These are phyloP conservation scores for Drosera capensis DNA, from an alignment of 148 eudicot species.

Conservation along the genomic window DNA sequence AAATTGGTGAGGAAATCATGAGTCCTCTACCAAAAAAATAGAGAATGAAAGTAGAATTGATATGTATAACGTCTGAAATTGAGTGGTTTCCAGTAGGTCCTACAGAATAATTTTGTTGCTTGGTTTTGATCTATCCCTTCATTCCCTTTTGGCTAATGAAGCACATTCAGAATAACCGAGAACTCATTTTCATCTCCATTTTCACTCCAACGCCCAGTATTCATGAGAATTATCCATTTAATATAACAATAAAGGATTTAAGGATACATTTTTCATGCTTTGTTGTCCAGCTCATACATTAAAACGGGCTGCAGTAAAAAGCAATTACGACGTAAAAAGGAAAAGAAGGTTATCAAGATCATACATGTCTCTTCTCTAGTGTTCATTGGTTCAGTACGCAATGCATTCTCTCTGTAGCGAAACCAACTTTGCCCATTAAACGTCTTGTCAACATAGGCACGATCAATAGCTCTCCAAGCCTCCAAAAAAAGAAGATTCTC, in stretches of 20 bases:
- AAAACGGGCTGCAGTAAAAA: background rate
- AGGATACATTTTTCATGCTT: too few species aligned
- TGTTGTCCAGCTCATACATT: too few species aligned
- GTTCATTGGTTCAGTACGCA: slow-evolving; percentile 86
- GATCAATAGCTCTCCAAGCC: slow-evolving; percentile 95
- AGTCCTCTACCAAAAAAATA: too few species aligned
- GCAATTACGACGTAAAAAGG: background rate
- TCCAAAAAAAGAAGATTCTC: slow-evolving; percentile 93
- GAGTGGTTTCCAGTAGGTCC: background rate
- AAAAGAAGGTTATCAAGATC: background rate
- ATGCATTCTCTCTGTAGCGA: slow-evolving; percentile 87
- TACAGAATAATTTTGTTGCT: background rate
- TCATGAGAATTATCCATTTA: too few species aligned
- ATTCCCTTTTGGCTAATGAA: background rate
- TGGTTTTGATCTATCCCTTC: background rate
- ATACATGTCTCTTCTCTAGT: slow-evolving; percentile 85
- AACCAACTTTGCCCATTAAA: slow-evolving; percentile 99
- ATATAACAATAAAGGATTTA: too few species aligned
- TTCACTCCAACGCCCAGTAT: too few species aligned
- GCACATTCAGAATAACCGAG: background rate
- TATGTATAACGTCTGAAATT: background rate
- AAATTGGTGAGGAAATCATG: too few species aligned
- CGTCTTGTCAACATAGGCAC: slow-evolving; percentile 87
- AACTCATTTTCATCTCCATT: too few species aligned
- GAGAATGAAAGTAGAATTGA: too few species aligned